phyloP scores from a whole-genome alignment of 2,329 filamentous ascomycete species.

The Blastomyces silverae region DNA sequence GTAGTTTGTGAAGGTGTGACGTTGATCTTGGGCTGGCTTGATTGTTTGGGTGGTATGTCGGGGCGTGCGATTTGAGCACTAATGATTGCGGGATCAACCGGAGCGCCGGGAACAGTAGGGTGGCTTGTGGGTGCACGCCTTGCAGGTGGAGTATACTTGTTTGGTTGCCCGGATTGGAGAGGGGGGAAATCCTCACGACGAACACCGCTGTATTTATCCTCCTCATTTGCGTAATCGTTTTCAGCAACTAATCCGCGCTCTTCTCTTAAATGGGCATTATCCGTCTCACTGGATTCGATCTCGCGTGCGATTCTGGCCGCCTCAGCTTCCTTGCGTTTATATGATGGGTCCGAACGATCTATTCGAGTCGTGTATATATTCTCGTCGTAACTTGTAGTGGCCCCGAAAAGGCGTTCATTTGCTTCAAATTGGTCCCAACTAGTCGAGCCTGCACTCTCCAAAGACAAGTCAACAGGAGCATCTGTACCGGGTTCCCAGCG shows the following conservation, averaged over 20 bases:
- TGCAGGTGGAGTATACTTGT: constrained; percentile 86
- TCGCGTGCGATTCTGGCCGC: constrained; percentile 82
- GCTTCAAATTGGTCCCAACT: constrained; percentile 91
- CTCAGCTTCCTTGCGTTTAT: constrained; percentile 66
- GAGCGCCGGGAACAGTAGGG: constrained; percentile 66
- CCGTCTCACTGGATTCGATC: constrained; percentile 69
- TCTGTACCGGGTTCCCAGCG: constrained; percentile 70
- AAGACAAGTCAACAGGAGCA: constrained; percentile 57
- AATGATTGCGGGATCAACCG: constrained; percentile 83
- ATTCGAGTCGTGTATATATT: constrained; percentile 90
- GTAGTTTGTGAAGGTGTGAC: constrained; percentile 15
- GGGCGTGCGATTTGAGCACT: constrained; percentile 65
- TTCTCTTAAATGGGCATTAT: constrained; percentile 79
- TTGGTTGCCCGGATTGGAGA: constrained; percentile 53
- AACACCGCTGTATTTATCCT: constrained; percentile 96
- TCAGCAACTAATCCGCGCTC: constrained; percentile 67
- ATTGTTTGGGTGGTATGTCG: constrained; percentile 30
- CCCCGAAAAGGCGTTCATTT: constrained; percentile 80
- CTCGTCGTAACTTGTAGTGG: constrained; percentile 87
- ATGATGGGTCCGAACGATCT: constrained; percentile 74
- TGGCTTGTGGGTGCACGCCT: constrained; percentile 70
- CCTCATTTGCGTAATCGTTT: constrained; percentile 65
- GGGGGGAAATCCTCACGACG: constrained; percentile 65
- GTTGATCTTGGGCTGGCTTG: constrained; percentile 27
- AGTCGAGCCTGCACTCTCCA: constrained; percentile 53